Evolutionary conservation across 352 stramenopile genomes (phyloP).

Genomic region (Phytophthora chlamydospora): DNA sequence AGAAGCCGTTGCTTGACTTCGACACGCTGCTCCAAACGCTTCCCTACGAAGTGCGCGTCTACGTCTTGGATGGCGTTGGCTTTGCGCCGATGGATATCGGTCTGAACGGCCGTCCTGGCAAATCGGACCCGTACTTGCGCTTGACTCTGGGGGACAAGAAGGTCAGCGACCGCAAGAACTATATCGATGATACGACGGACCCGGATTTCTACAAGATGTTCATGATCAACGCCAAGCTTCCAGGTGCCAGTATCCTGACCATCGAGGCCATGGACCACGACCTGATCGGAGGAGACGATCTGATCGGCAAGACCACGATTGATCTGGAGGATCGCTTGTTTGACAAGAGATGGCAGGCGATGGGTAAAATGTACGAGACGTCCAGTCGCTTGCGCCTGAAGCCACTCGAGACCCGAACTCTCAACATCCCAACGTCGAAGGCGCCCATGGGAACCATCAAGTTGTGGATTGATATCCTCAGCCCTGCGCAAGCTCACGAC

Average conservation of each 20-base stretch:
- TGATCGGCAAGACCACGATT: slow-evolving; percentile 93
- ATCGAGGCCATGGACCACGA: slow-evolving; percentile 93
- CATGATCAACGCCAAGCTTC: slow-evolving; percentile 83
- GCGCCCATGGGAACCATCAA: slow-evolving; percentile 87
- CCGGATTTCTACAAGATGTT: slow-evolving; percentile 94
- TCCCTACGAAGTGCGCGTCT: slow-evolving; percentile 87
- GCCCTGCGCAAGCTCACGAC: slow-evolving; percentile 68
- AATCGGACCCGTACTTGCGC: slow-evolving; percentile 90
- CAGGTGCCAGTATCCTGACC: slow-evolving; percentile 84
- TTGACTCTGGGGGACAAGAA: slow-evolving; percentile 88
- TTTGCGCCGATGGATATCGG: slow-evolving; percentile 90
- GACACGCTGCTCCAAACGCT: slow-evolving; percentile 70
- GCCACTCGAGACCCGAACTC: slow-evolving; percentile 79
- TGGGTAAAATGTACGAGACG: slow-evolving; percentile 88
- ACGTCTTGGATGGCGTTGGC: slow-evolving; percentile 85
- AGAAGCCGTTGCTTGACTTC: slow-evolving; percentile 78
- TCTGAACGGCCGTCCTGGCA: slow-evolving; percentile 79
- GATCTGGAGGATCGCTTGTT: slow-evolving; percentile 95
- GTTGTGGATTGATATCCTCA: slow-evolving; percentile 93
- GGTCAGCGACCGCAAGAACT: slow-evolving; percentile 91
- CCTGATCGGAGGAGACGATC: slow-evolving; percentile 88
- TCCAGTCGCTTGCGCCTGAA: slow-evolving; percentile 70
- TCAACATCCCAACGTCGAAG: slow-evolving; percentile 87
- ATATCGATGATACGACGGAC: slow-evolving; percentile 85
- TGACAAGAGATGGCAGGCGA: slow-evolving; percentile 85